Evolutionary conservation across 805 yeast genomes (phyloP), one percentile per base, ranked within the genome.

Genomic region (Starmerella bacillaris): DNA sequence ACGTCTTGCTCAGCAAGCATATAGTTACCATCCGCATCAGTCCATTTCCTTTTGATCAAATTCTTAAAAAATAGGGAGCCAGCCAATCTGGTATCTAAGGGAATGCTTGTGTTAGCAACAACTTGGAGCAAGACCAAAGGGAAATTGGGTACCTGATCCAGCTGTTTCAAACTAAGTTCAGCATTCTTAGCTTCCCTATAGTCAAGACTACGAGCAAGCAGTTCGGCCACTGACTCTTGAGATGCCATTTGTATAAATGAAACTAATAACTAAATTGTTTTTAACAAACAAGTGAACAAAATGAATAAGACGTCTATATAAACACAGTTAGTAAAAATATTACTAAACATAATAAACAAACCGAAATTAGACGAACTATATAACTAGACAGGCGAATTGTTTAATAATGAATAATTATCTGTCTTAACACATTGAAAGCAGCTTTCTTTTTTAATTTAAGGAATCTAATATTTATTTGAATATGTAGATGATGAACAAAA

Each of bases 61-160:
- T 89, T 89, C 54, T 89, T 89, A 59, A 89, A 82, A 56, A 77
- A 83, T 35, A 92, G 60, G 1, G 94, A 82, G 15, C 79, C 93
- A 1, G 98, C 94, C 32, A 84, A 60, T 41, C 95, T 65, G 1
- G 77, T 68, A 2, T 78, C 60, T 4, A 55, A 51, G 3, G 67
- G 64, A 28, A 73, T 50, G 28, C 64, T 63, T 21, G 61, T 51
- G 12, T 77, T 65, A 4, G 92, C 82, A 22, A 83, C 78, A 14
- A 84, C 69, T 49, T 78, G 83, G 37, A 89, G 57, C 26, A 89
- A 58, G 21, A 73, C 68, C 31, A 80, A 59, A 6, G 92, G 65
- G 54, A 89, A 89, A 3, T 92, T 93, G 24, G 70, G 70, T 34
- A 64, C 64, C 1, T 55, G 40, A 51, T 89, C 96, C 33, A 74